These are phyloP conservation scores for Solanum ossicruentum DNA, from an alignment of 257 asterid species.

Conservation along the genomic window DNA sequence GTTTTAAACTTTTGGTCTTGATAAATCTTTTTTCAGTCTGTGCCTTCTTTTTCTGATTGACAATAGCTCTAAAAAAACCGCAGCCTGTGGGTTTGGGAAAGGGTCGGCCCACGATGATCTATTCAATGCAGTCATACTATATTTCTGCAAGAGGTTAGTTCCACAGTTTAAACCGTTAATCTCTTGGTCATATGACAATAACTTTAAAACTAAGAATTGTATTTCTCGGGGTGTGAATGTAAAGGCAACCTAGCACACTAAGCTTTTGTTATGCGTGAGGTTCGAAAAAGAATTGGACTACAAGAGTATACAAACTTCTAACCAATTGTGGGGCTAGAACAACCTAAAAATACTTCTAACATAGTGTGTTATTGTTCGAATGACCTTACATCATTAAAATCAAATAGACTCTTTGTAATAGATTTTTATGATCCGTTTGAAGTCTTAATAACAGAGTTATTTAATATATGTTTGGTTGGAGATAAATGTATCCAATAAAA, in stretches of 20 bases:
- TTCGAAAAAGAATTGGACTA: too few species aligned
- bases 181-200: neutral
- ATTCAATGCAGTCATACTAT: neutral
- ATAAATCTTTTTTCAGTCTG: neutral
- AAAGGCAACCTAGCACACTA: neutral
- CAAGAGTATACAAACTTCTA: neutral
- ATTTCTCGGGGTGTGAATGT: neutral
- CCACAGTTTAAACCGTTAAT: fast-evolving
- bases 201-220: neutral
- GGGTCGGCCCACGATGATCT: neutral
- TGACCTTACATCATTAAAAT: neutral
- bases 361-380: neutral
- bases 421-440: neutral
- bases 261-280: neutral
- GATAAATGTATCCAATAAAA: neutral
- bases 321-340: neutral
- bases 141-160: neutral
- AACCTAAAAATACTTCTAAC: neutral
- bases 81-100: neutral
- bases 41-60: neutral
- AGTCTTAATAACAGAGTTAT: neutral
- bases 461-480: neutral
- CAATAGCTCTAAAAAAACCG: neutral
- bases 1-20: neutral
- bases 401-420: neutral